Percentiles rank a stretch among this genome's conserved stretches.
Conservation (phyloP, 768 basidiomycete genomes). For the Termitomyces sp. region DNA sequence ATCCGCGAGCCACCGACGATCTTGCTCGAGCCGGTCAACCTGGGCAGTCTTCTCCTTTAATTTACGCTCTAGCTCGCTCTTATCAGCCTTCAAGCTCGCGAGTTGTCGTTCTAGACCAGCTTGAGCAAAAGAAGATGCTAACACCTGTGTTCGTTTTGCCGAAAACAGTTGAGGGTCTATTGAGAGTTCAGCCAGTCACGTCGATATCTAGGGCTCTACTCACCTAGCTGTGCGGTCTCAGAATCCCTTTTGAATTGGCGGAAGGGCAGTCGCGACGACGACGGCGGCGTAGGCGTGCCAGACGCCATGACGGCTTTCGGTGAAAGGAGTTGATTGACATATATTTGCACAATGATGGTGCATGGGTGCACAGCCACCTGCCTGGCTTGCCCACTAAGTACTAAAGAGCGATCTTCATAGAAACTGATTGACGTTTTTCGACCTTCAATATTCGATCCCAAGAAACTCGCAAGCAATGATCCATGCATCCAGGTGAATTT, state of each 20-base stretch:
- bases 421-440: too few relatives aligned
- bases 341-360: conserved; percentile 5
- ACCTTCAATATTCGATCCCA: too few relatives aligned
- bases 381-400: too few relatives aligned
- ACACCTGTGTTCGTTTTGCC: conserved; percentile 61
- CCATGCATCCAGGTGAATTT: too few relatives aligned
- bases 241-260: conserved; percentile 8
- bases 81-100: conserved; percentile 55
- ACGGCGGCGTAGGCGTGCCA: conserved; percentile 6
- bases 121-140: conserved; percentile 60
- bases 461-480: too few relatives aligned
- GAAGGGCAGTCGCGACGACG: conserved; percentile 3
- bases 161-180: conserved; percentile 65
- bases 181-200: neutral
- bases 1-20: conserved; percentile 68
- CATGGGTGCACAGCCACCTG: too few relatives aligned
- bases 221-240: conserved; percentile 8
- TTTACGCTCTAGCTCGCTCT: conserved; percentile 65
- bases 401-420: too few relatives aligned
- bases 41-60: conserved; percentile 61
- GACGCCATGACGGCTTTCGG: conserved; percentile 1
- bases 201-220: neutral
- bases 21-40: conserved; percentile 67
- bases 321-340: neutral
- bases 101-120: conserved; percentile 70